Percentiles rank a stretch among this genome's conserved stretches.
Conservation (phyloP, 148 eudicot species). For the Vaccinium darrowii region DNA sequence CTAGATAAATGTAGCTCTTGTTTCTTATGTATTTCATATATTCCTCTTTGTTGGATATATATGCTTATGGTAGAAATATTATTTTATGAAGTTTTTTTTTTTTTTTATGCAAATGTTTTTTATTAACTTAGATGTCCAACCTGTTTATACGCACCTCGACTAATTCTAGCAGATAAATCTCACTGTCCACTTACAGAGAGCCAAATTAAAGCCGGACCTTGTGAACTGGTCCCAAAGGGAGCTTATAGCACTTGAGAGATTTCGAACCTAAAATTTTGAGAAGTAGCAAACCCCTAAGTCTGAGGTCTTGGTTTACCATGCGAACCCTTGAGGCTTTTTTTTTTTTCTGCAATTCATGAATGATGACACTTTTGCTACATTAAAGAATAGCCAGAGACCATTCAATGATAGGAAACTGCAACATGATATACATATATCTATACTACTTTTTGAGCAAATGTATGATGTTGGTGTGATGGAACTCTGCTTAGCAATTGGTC, state of each 20-base stretch:
- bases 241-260: too few species aligned
- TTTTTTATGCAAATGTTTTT: neutral
- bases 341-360: neutral
- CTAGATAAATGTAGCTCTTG: neutral
- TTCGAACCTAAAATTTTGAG: too few species aligned
- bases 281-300: too few species aligned
- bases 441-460: neutral
- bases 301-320: too few species aligned
- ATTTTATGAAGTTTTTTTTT: neutral
- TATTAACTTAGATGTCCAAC: too few species aligned
- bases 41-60: neutral
- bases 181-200: too few species aligned
- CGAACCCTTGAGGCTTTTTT: neutral
- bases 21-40: too few species aligned
- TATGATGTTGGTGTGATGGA: neutral
- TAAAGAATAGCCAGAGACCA: neutral
- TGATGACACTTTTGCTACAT: neutral
- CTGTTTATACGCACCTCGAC: too few species aligned
- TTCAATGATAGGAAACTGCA: slow-evolving; percentile 4
- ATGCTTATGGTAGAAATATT: neutral
- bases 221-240: too few species aligned
- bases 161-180: too few species aligned
- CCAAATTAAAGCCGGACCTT: too few species aligned
- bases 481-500: neutral
- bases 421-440: neutral